Base-by-base conservation (phyloP, 192 early-diverging fungal genomes). In the Gamsiella multidivaricata region DNA sequence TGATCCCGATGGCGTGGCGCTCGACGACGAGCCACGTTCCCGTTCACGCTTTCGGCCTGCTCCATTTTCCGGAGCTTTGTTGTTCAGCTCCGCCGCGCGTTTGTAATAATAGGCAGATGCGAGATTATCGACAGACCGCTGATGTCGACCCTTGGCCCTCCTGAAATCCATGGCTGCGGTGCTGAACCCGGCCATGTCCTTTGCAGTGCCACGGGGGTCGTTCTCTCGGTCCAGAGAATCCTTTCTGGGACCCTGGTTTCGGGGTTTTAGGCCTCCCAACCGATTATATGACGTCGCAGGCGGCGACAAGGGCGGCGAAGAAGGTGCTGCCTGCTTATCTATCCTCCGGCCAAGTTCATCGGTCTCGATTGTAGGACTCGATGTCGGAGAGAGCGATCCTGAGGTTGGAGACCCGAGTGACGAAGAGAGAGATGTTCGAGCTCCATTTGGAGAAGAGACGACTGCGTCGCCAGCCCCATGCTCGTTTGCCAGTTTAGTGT, bases 21-120 rank as follows among this genome's bases (percentile, higher is more conserved):
- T 41, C 12, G 26, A 25, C 11, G 59, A 49, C 28, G 57, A 43
- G 3, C 25, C 14, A 12, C 57, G 9, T 4, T 15, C 26, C 20
- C 57, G 20, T 29, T 42, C 54, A 3, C 18, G 41, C 41, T 42
- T 11, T 18, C 18, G 32, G 31, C 4, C 20, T 31, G 5, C 3
- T 20, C n/a, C n/a, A n/a, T n/a, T n/a, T n/a, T n/a, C n/a, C n/a
- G 61, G 37, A 28, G 45, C 36, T 29, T 41, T 53, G 57, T 42
- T 28, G 49, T 36, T 70, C 23, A 56, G n/a, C 9, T 76, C 65
- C 15, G 64, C 53, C 6, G 73, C 73, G 0, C 66, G 65, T 26
- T 28, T 69, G 39, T 58, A 69, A 46, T 69, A 69, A 34, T 78
- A 69, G 46, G 73, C 57, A 6, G 74, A 78, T 3, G 65, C 47